phyloP scores from a whole-genome alignment of 2,329 filamentous ascomycete species.

The Dactylellina leptospora region DNA sequence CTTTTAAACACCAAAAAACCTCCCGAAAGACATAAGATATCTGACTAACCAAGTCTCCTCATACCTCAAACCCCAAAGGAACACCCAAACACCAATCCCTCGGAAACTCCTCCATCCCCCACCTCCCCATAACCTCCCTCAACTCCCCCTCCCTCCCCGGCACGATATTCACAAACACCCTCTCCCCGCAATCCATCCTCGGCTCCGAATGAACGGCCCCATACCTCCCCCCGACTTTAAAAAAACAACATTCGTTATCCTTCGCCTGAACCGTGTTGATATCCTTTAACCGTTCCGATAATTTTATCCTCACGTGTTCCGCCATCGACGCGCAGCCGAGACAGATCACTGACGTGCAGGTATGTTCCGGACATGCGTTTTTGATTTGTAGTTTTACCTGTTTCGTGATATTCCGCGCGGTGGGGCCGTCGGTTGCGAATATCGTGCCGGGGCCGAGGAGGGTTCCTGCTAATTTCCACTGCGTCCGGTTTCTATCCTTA shows the following conservation, averaged over 20 bases:
- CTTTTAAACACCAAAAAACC: background rate
- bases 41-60: background rate
- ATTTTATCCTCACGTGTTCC: slow-evolving; percentile 60
- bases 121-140: slow-evolving; percentile 58
- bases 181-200: slow-evolving; percentile 57
- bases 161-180: slow-evolving; percentile 61
- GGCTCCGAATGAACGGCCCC: slow-evolving; percentile 64
- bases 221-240: slow-evolving; percentile 61
- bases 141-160: slow-evolving; percentile 60
- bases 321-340: slow-evolving; percentile 62
- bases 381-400: slow-evolving; percentile 57
- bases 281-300: slow-evolving; percentile 55
- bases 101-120: slow-evolving; percentile 61
- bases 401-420: slow-evolving; percentile 59
- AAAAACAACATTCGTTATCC: slow-evolving; percentile 61
- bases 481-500: slow-evolving; percentile 56
- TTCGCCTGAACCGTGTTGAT: slow-evolving; percentile 6
- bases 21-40: background rate
- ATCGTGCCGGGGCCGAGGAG: slow-evolving; percentile 64
- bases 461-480: slow-evolving; percentile 65
- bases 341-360: slow-evolving; percentile 63
- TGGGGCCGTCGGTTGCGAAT: slow-evolving; percentile 60
- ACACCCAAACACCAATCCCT: slow-evolving; percentile 58
- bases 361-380: slow-evolving; percentile 58
- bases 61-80: slow-evolving; percentile 13